A percentile compares a stretch with the other conserved stretches of the same genome.
Conservation (phyloP, 495 filamentous ascomycete genomes). For the Staphylotrichum tortipilum region DNA sequence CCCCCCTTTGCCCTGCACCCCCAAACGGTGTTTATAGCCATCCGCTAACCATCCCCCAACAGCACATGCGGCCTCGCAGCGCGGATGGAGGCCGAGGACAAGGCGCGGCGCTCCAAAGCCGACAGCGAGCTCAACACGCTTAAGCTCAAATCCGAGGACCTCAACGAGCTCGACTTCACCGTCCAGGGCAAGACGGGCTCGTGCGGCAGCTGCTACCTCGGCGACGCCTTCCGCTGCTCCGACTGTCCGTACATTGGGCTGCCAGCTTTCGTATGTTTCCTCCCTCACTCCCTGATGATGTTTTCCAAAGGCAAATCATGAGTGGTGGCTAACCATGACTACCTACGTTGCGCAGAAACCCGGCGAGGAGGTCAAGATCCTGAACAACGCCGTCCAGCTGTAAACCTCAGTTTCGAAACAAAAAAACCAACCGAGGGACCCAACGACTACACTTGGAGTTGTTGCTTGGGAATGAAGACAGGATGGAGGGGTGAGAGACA, state of each 20-base stretch:
- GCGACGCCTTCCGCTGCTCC: constrained; percentile 74
- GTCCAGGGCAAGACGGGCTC: constrained; percentile 90
- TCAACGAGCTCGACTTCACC: constrained; percentile 88
- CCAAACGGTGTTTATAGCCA: too few species aligned
- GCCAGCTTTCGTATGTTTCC: constrained; percentile 58
- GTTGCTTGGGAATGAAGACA: too few species aligned
- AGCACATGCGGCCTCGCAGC: constrained; percentile 77
- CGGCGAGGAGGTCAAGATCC: constrained; percentile 80
- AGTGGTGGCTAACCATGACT: neutral
- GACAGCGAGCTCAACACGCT: constrained; percentile 45
- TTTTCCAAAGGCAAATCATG: too few species aligned
- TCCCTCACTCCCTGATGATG: too few species aligned
- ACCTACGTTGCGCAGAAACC: constrained; percentile 62
- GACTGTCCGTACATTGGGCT: constrained; percentile 84
- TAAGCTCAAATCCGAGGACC: constrained; percentile 70
- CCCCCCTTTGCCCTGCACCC: too few species aligned
- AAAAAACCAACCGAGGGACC: too few species aligned
- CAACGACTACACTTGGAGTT: too few species aligned
- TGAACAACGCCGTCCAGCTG: constrained; percentile 82
- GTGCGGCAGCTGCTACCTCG: constrained; percentile 86
- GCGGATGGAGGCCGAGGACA: constrained; percentile 72
- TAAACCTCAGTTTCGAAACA: too few species aligned
- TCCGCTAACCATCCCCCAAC: neutral
- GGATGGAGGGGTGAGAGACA: too few species aligned
- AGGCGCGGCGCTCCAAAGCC: constrained; percentile 51